A percentile compares a stretch with the other conserved stretches of the same genome.
Evolutionary conservation across 2,329 filamentous ascomycete species (phyloP).

Genomic region (Chalaropsis ovoidea): DNA sequence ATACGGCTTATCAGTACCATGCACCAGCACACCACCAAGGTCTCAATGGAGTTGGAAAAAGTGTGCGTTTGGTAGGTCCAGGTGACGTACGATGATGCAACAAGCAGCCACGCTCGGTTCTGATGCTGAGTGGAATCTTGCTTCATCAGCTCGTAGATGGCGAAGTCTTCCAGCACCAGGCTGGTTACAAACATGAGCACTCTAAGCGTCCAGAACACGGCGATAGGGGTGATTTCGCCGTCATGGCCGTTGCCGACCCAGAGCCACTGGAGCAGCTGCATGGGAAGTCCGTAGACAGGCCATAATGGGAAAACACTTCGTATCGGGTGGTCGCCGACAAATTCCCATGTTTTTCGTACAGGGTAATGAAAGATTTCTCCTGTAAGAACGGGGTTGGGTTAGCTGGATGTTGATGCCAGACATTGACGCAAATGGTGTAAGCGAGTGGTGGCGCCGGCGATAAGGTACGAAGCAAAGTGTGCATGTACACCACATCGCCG

Average conservation of each 20-base stretch:
- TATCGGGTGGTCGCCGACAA: conserved; percentile 76
- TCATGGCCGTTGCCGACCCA: conserved; percentile 59
- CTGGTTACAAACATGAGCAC: conserved; percentile 88
- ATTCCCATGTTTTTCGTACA: conserved; percentile 88
- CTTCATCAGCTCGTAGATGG: conserved; percentile 73
- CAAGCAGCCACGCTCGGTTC: conserved; percentile 65
- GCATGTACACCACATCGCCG: not conserved
- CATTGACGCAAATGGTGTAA: conserved; percentile 6
- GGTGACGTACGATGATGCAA: conserved; percentile 94
- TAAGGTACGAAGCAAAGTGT: not conserved
- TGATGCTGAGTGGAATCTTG: conserved; percentile 57
- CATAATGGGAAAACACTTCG: conserved; percentile 95
- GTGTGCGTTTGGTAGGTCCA: conserved; percentile 99
- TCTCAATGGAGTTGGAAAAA: conserved; percentile 96
- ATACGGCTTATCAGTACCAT: conserved; percentile 86
- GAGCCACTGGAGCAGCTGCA: conserved; percentile 85
- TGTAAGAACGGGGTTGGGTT: conserved; percentile 33
- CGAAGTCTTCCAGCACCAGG: conserved; percentile 97
- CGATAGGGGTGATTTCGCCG: conserved; percentile 66
- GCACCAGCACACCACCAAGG: conserved; percentile 83
- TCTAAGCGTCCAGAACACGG: conserved; percentile 81
- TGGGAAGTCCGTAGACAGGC: conserved; percentile 87
- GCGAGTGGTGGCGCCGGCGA: not conserved
- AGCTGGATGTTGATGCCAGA: conserved; percentile 10
- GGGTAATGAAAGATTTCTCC: conserved; percentile 90